Percentiles rank a stretch among this genome's conserved stretches.
Evolutionary conservation across 306 rosid genomes (phyloP).

Genomic region (Medicago ruthenica): DNA sequence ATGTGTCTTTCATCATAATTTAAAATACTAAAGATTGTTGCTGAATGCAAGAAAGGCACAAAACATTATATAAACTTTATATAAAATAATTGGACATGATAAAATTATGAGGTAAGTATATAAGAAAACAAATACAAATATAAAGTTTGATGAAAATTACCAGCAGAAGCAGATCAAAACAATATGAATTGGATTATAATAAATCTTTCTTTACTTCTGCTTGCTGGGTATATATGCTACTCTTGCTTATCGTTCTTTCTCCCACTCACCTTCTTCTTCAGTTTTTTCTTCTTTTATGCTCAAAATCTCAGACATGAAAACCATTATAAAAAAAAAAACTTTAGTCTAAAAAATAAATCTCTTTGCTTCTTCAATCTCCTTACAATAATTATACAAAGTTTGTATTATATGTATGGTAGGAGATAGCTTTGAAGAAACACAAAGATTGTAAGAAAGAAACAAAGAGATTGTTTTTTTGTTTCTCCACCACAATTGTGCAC

Average conservation of each 20-base stretch:
- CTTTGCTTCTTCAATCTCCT: conserved; percentile 37
- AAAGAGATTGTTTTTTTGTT: conserved; percentile 47
- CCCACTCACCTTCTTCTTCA: conserved; percentile 95
- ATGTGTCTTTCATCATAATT: not conserved
- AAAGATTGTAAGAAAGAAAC: conserved; percentile 49
- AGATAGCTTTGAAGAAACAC: conserved; percentile 51
- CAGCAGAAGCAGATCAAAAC: conserved; percentile 72
- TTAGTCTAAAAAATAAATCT: conserved; percentile 30
- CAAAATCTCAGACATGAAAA: conserved; percentile 71
- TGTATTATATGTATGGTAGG: not conserved
- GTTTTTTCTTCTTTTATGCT: conserved; percentile 58
- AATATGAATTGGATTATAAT: conserved; percentile 32
- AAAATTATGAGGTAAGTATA: not conserved
- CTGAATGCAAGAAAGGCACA: conserved; percentile 13
- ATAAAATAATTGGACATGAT: not conserved
- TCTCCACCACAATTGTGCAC: conserved; percentile 34
- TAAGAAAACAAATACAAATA: not conserved
- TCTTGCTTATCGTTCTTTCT: conserved; percentile 71
- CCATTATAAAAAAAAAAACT: conserved; percentile 63
- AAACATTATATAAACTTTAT: not conserved
- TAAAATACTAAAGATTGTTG: not conserved
- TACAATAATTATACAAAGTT: not conserved
- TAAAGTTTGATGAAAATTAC: conserved; percentile 45
- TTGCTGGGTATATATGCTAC: conserved; percentile 43
- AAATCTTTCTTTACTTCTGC: conserved; percentile 54